Percentiles rank a stretch among this genome's conserved stretches.
Evolutionary conservation across 768 basidiomycete species (phyloP).

Genomic region (Kwoniella dendrophila): DNA sequence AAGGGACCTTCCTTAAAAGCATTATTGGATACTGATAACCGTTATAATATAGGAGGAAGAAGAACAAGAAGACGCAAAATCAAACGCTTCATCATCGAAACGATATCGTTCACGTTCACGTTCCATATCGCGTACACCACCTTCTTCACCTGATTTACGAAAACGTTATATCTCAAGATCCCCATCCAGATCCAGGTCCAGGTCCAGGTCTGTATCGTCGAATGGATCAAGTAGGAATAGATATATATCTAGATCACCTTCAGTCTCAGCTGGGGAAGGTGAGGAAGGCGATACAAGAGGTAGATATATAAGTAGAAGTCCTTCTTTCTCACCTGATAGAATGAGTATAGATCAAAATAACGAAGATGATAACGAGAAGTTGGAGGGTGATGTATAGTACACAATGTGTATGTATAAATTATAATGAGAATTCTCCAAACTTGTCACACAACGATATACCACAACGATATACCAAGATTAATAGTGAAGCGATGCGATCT

Average conservation of each 20-base stretch:
- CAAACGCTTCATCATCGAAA: slow-evolving; percentile 19
- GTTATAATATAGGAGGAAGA: slow-evolving; percentile 44
- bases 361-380: slow-evolving; percentile 31
- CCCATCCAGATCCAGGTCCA: slow-evolving; percentile 3
- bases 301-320: slow-evolving; percentile 31
- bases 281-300: slow-evolving; percentile 34
- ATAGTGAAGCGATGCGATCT: not conserved
- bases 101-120: slow-evolving; percentile 32
- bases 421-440: too few relatives aligned
- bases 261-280: slow-evolving; percentile 27
- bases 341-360: slow-evolving; percentile 13
- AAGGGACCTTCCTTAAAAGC: not conserved
- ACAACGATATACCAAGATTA: too few relatives aligned
- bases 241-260: slow-evolving; percentile 46
- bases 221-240: slow-evolving; percentile 27
- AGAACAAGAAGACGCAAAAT: slow-evolving; percentile 14
- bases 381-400: slow-evolving; percentile 39
- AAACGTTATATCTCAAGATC: too few relatives aligned
- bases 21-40: not conserved
- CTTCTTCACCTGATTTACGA: slow-evolving; percentile 38
- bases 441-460: too few relatives aligned
- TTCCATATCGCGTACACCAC: slow-evolving; percentile 34
- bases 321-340: slow-evolving; percentile 34
- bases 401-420: too few relatives aligned
- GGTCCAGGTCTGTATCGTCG: slow-evolving; percentile 25